Evolutionary conservation across 1,139 yeast genomes (phyloP).

Genomic region (Kazachstania sp.): DNA sequence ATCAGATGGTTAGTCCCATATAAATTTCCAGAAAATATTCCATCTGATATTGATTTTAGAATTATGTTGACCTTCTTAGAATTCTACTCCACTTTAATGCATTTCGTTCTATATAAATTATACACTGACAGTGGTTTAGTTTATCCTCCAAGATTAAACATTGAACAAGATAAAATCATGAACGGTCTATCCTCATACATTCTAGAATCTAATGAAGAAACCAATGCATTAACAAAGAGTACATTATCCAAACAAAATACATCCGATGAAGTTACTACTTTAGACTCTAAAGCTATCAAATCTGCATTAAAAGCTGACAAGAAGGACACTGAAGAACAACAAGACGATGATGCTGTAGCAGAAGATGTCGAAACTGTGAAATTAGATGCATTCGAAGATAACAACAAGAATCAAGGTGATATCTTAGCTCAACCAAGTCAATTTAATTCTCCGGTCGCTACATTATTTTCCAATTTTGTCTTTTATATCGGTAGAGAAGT

Average conservation of each 20-base stretch:
- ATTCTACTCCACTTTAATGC: slow-evolving; percentile 85
- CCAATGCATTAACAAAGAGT: slow-evolving; percentile 38
- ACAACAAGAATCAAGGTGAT: slow-evolving; percentile 65
- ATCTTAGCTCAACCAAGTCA: slow-evolving; percentile 70
- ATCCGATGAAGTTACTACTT: slow-evolving; percentile 29
- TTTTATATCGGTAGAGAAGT: slow-evolving; percentile 95
- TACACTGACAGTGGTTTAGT: slow-evolving; percentile 78
- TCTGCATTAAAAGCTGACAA: slow-evolving; percentile 35
- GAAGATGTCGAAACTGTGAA: slow-evolving; percentile 40
- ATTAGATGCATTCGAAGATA: slow-evolving; percentile 63
- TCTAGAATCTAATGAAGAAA: slow-evolving; percentile 45
- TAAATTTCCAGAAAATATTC: slow-evolving; percentile 93
- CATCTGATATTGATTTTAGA: slow-evolving; percentile 89
- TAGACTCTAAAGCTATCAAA: slow-evolving; percentile 30
- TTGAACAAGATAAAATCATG: slow-evolving; percentile 63
- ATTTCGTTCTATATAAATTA: slow-evolving; percentile 76
- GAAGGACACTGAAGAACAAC: slow-evolving; percentile 11
- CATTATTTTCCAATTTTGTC: slow-evolving; percentile 62
- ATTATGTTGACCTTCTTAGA: slow-evolving; percentile 96
- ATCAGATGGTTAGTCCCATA: slow-evolving; percentile 95
- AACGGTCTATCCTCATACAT: slow-evolving; percentile 87
- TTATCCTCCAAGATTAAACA: slow-evolving; percentile 84
- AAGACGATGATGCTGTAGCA: slow-evolving; percentile 15
- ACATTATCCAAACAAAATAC: slow-evolving; percentile 14
- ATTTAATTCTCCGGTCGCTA: slow-evolving; percentile 47